These are phyloP conservation scores for Citrus hindsii DNA, from an alignment of 345 rosid species.

Conservation along the genomic window DNA sequence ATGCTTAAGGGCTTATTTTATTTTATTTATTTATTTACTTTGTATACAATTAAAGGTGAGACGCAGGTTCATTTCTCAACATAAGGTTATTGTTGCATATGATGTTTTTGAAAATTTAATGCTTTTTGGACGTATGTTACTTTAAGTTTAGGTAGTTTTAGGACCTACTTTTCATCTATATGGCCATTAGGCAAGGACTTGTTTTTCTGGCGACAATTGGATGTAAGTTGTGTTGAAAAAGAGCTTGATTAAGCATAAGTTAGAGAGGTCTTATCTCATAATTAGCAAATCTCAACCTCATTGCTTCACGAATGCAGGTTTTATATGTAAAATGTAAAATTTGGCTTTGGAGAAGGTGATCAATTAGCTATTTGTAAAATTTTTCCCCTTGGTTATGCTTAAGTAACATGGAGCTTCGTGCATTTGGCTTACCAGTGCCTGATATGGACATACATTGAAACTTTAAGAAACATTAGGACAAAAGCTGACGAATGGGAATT, in stretches of 20 bases:
- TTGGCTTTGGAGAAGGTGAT: not conserved
- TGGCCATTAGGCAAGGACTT: not conserved
- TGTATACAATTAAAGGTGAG: not conserved
- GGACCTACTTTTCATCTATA: not conserved
- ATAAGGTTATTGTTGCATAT: not conserved
- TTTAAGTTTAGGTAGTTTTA: not conserved
- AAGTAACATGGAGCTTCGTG: not conserved
- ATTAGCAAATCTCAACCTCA: not conserved
- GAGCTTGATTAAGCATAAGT: not conserved
- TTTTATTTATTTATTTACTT: not conserved
- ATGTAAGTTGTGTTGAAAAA: not conserved
- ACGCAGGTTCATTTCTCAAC: not conserved
- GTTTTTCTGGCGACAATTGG: not conserved
- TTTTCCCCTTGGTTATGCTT: not conserved
- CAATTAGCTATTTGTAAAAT: not conserved
- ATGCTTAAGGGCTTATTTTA: not conserved
- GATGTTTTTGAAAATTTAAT: not conserved
- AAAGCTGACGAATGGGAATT: not conserved
- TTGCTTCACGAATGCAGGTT: not conserved
- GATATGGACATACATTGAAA: not conserved
- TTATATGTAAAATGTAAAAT: not conserved
- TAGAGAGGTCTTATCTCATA: not conserved
- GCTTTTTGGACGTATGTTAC: not conserved
- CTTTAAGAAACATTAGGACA: not conserved
- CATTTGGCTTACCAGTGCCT: not conserved